phyloP scores from a whole-genome alignment of 257 asterid species.

The Penstemon davidsonii region DNA sequence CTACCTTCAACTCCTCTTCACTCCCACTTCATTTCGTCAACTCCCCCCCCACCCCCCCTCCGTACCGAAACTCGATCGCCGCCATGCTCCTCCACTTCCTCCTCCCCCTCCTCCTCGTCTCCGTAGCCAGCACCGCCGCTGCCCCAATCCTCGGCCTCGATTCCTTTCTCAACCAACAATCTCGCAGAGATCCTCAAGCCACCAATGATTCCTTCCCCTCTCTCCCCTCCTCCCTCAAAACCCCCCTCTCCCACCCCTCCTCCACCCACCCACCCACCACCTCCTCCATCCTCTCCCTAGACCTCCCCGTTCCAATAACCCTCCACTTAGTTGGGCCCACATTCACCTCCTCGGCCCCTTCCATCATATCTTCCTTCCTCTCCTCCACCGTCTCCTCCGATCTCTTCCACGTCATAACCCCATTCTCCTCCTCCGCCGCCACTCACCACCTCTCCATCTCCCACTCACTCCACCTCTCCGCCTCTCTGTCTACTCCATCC shows the following conservation, averaged over 20 bases:
- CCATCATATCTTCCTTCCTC: constrained; percentile 64
- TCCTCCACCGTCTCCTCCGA: constrained; percentile 74
- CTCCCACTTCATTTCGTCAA: too few relatives aligned
- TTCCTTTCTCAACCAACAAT: constrained; percentile 69
- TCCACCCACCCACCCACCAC: constrained; percentile 42
- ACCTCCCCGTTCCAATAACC: constrained; percentile 64
- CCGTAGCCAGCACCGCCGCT: constrained; percentile 34
- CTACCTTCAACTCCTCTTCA: too few relatives aligned
- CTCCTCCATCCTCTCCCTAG: constrained; percentile 58
- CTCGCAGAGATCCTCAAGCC: constrained; percentile 65
- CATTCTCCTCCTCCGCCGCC: constrained; percentile 44
- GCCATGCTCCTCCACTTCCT: constrained; percentile 39
- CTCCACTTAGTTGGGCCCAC: constrained; percentile 76
- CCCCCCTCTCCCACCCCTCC: constrained; percentile 48
- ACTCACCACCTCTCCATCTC: constrained; percentile 70
- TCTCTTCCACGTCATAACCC: constrained; percentile 85
- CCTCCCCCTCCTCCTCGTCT: constrained; percentile 30
- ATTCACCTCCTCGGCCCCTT: constrained; percentile 62
- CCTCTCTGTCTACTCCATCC: constrained; percentile 45
- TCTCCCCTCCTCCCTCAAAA: constrained; percentile 62
- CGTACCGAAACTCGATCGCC: constrained; percentile 32
- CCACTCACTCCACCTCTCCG: constrained; percentile 74
- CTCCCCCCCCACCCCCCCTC: too few relatives aligned
- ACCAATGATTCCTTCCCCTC: constrained; percentile 59
- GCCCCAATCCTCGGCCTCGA: constrained; percentile 71